Conservation (phyloP, 257 asterid species). For the Solanum tacnaense region DNA sequence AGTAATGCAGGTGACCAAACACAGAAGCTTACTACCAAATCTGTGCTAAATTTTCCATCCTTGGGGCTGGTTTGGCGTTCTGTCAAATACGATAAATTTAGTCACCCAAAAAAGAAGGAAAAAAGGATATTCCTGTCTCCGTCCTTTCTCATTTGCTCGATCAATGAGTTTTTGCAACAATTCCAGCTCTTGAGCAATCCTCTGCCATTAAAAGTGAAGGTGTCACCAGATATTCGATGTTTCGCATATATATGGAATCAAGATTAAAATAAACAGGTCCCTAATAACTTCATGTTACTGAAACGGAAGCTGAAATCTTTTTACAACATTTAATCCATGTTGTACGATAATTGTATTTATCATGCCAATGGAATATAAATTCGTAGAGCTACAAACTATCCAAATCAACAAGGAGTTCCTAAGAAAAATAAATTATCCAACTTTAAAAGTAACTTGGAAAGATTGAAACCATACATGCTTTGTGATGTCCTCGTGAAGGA, state of each 20-base stretch:
- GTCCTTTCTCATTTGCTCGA: conserved; percentile 72
- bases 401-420: background rate
- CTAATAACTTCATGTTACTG: background rate
- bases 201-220: conserved; percentile 25
- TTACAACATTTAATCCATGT: background rate
- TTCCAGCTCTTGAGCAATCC: conserved; percentile 53
- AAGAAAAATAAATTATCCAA: background rate
- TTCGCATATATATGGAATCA: background rate
- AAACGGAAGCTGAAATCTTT: background rate
- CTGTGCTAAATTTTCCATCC: background rate
- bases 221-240: background rate
- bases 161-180: conserved; percentile 31
- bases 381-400: background rate
- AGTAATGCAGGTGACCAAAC: background rate
- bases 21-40: background rate
- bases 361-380: background rate
- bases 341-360: background rate
- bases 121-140: conserved; percentile 80
- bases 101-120: background rate
- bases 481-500: conserved; percentile 62
- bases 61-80: background rate
- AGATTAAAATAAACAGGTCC: background rate
- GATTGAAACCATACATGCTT: conserved; percentile 38
- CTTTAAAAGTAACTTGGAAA: background rate
- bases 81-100: background rate